Conservation (phyloP, 2,329 filamentous ascomycete species). For the Neospermospora avenae region DNA sequence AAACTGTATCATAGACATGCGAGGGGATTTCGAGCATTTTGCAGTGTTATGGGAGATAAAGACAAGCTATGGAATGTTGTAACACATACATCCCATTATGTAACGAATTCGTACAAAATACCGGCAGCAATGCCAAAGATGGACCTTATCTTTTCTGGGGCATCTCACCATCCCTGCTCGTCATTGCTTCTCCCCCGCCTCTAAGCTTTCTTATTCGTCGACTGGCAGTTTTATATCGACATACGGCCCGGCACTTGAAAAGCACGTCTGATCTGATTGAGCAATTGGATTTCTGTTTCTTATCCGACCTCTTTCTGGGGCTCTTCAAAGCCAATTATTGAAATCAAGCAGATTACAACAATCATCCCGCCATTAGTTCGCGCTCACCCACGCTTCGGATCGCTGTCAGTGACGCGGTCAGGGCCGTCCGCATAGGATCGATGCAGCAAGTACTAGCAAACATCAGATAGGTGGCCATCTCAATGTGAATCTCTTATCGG, state of each 20-base stretch:
- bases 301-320: background rate
- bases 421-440: background rate
- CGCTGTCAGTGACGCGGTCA: background rate
- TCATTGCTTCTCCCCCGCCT: background rate
- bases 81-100: conserved; percentile 7
- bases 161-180: background rate
- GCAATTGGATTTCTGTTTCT: background rate
- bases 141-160: conserved; percentile 12
- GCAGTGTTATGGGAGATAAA: background rate
- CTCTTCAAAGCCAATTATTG: no score
- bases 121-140: background rate
- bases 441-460: background rate
- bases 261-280: conserved; percentile 1
- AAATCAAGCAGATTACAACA: no score
- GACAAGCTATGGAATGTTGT: conserved; percentile 5
- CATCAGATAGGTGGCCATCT: background rate
- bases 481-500: conserved; percentile 7
- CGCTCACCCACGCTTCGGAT: no score
- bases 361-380: no score
- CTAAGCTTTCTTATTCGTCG: background rate
- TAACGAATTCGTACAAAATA: conserved; percentile 13
- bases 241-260: background rate
- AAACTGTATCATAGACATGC: conserved; percentile 5
- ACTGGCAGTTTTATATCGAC: background rate
- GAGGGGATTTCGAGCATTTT: background rate